Conservation (phyloP, 768 basidiomycete genomes). For the Mycena galericulata region DNA sequence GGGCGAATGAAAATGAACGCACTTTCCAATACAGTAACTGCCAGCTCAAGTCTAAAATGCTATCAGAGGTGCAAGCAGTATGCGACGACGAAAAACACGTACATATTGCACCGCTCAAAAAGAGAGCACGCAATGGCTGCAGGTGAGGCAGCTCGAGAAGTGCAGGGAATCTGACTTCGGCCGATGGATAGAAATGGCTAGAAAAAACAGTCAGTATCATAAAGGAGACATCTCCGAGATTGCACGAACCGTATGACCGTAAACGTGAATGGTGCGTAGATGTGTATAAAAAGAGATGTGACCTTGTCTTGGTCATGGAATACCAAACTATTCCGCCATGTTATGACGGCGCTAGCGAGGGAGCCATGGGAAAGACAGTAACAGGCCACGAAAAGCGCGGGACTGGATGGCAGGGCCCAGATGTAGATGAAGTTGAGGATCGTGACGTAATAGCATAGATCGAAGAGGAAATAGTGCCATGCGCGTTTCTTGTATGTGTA, state of each 20-base stretch:
- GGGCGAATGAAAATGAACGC: constrained; percentile 21
- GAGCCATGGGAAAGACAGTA: constrained; percentile 94
- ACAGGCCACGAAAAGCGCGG: constrained; percentile 88
- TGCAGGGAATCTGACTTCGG: constrained; percentile 88
- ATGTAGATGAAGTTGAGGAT: constrained; percentile 92
- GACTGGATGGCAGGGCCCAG: constrained; percentile 86
- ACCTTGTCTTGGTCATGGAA: constrained; percentile 99
- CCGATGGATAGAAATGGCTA: constrained; percentile 91
- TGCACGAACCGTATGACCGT: constrained; percentile 84
- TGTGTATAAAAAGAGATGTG: constrained; percentile 94
- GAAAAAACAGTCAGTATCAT: not conserved
- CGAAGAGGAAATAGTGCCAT: constrained; percentile 94
- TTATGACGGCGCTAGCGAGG: constrained; percentile 94
- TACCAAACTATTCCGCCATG: constrained; percentile 98
- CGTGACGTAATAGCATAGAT: constrained; percentile 93
- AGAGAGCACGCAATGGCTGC: constrained; percentile 76
- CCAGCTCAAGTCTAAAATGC: constrained; percentile 84
- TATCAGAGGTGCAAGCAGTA: constrained; percentile 29
- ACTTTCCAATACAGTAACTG: constrained; percentile 96
- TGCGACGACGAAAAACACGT: constrained; percentile 42
- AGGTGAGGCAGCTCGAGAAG: constrained; percentile 76
- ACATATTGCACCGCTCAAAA: constrained; percentile 89
- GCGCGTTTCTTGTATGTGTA: constrained; percentile 92
- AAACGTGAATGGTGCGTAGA: constrained; percentile 92
- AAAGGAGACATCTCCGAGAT: not conserved